Evolutionary conservation across 768 basidiomycete genomes (phyloP), one percentile per base, ranked within the genome.

Genomic region (Pisolithus marmoratus): DNA sequence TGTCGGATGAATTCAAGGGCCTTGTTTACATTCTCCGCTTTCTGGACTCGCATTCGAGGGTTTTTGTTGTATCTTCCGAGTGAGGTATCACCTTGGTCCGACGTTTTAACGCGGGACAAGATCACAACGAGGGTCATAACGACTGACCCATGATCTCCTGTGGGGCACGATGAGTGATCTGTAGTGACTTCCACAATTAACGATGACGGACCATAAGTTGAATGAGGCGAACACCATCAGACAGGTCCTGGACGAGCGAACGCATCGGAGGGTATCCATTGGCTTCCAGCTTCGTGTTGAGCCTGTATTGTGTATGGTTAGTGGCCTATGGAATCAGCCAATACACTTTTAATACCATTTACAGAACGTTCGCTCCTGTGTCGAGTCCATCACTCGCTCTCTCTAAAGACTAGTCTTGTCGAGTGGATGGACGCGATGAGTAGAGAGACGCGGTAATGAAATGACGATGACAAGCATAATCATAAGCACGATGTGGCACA

Each of bases 1-100:
- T 90, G 90, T 29, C 85, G 87, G 69, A 99, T 97, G 69, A 96
- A 97, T 58, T 95, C 90, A 43, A 99, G 71, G 0, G 96, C 96
- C 68, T 92, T 93, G 70, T 91, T 94, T 46, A 95, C 94, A 69
- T 99, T 99, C 77, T 99, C 96, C 2, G 93, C 94, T 63, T 94
- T 96, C 69, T 99, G 96, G 2, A 98, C 85, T 29, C 94, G 82
- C 77, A 97, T 94, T 34, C 84, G 77, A 0, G 96, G 95, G 51
- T 79, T 82, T 65, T 79, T 87, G 72, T 95, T 96, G 67, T 95
- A 98, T 60, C 90, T 74, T n/a, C 95, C 95, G 6, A 98, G 79
- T n/a, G 90, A 90, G 2, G 82, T 84, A 65, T 94, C 90, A 49
- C 91, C 90, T 93, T 47, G 31, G 49, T 52, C 31, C 20, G 46